Evolutionary conservation across 164 flowering plant species (phyloP).

Genomic region (Annona squamosa): DNA sequence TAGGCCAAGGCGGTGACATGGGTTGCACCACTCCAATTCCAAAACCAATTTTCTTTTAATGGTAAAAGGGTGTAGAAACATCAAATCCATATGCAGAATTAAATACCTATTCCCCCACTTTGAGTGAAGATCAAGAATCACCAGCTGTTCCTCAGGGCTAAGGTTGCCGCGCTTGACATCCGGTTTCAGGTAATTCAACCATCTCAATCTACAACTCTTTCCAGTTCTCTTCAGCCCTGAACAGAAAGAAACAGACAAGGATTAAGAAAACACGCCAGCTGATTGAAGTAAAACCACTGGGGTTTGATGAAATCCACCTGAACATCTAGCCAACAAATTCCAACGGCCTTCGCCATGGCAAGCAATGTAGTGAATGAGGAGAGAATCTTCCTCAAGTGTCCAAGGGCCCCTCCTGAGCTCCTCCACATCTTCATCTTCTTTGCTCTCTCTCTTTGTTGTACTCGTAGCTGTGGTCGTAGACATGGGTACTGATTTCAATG

Average conservation of each 20-base stretch:
- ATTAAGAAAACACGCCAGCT: neutral
- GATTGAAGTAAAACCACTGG: neutral
- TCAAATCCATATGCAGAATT: neutral
- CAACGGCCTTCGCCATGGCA: constrained; percentile 75
- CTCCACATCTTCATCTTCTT: constrained; percentile 28
- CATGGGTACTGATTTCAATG: constrained; percentile 16
- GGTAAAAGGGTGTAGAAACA: neutral
- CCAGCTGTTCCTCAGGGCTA: constrained; percentile 60
- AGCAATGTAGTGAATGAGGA: constrained; percentile 49
- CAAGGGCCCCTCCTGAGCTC: constrained; percentile 91
- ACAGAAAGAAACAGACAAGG: neutral
- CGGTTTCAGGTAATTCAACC: constrained; percentile 80
- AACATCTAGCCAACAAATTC: constrained; percentile 57
- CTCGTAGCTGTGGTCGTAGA: constrained; percentile 9
- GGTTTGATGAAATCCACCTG: constrained; percentile 33
- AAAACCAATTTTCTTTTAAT: neutral
- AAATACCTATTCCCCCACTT: constrained; percentile 78
- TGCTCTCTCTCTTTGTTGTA: constrained; percentile 5
- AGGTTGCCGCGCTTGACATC: constrained; percentile 74
- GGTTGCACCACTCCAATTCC: neutral
- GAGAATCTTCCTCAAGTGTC: constrained; percentile 79
- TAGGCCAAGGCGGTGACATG: neutral
- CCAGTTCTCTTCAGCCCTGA: constrained; percentile 80
- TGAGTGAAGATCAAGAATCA: constrained; percentile 80
- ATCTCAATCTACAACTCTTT: constrained; percentile 83